A percentile compares a stretch with the other conserved stretches of the same genome.
Evolutionary conservation across 2,329 filamentous ascomycete genomes (phyloP).

Genomic region (Scytalidium lignicola): DNA sequence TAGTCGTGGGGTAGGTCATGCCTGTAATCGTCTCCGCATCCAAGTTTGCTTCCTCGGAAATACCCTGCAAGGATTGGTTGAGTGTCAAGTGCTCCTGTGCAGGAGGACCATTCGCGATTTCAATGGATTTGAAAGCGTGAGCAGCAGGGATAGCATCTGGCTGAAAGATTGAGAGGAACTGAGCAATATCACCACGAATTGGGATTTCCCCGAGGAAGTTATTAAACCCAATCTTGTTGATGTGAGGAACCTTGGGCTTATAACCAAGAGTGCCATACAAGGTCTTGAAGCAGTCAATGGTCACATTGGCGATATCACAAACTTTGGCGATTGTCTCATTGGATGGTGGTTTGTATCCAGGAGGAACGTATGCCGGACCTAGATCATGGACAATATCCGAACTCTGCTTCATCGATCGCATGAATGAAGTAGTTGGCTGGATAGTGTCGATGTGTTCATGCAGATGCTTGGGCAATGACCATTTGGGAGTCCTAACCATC

Average conservation of each 20-base stretch:
- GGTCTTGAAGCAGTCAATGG: slow-evolving; percentile 17
- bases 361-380: slow-evolving; percentile 23
- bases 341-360: slow-evolving; percentile 25
- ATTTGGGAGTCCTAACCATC: slow-evolving; percentile 44
- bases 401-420: slow-evolving; percentile 27
- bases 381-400: slow-evolving; percentile 6
- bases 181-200: slow-evolving; percentile 14
- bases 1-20: slow-evolving; percentile 42
- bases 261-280: slow-evolving; percentile 19
- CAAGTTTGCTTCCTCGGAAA: slow-evolving; percentile 46
- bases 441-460: slow-evolving; percentile 52
- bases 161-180: slow-evolving; percentile 17
- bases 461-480: slow-evolving; percentile 49
- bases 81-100: not conserved
- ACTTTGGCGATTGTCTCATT: slow-evolving; percentile 17
- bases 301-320: slow-evolving; percentile 46
- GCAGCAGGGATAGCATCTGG: slow-evolving; percentile 4
- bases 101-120: not conserved
- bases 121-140: not conserved
- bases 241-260: slow-evolving; percentile 8
- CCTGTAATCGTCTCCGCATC: slow-evolving; percentile 48
- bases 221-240: slow-evolving; percentile 18
- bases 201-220: slow-evolving; percentile 19
- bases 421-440: slow-evolving; percentile 54
- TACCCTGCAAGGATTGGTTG: slow-evolving; percentile 31